Conservation (phyloP, 345 rosid genomes). For the Cardamine chenopodiifolia region DNA sequence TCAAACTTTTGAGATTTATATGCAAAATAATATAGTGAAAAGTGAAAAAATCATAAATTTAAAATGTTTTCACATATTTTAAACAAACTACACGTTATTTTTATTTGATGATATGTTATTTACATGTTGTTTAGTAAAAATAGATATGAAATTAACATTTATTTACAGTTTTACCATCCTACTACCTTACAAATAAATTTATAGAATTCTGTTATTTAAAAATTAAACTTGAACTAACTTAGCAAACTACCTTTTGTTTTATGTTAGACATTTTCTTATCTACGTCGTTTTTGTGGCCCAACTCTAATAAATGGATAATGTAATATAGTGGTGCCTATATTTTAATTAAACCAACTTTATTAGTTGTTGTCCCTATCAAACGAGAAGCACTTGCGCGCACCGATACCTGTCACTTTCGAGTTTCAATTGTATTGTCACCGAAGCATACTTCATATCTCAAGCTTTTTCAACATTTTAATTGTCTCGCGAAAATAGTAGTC, state of each 20-base stretch:
- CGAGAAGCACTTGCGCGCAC: conserved; percentile 17
- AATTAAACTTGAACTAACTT: neutral
- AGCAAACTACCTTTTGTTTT: neutral
- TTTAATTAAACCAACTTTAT: conserved; percentile 11
- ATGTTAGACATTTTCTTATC: neutral
- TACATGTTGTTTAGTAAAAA: neutral
- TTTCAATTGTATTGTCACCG: neutral
- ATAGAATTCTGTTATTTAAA: neutral
- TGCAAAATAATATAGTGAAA: neutral
- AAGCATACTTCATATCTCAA: neutral
- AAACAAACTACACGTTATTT: neutral
- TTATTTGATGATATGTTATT: neutral
- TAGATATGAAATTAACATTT: neutral
- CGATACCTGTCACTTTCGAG: conserved; percentile 17
- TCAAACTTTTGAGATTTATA: neutral
- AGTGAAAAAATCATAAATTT: neutral
- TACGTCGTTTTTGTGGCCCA: conserved; percentile 15
- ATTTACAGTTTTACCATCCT: neutral
- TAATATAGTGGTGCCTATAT: neutral
- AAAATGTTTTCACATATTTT: neutral
- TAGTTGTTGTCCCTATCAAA: conserved; percentile 21
- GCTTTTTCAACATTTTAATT: neutral
- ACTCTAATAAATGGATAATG: conserved; percentile 26
- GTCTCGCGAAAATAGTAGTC: neutral
- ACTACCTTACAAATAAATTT: neutral